Base-by-base conservation (phyloP, 345 rosid species). In the Rhodamnia argentea region DNA sequence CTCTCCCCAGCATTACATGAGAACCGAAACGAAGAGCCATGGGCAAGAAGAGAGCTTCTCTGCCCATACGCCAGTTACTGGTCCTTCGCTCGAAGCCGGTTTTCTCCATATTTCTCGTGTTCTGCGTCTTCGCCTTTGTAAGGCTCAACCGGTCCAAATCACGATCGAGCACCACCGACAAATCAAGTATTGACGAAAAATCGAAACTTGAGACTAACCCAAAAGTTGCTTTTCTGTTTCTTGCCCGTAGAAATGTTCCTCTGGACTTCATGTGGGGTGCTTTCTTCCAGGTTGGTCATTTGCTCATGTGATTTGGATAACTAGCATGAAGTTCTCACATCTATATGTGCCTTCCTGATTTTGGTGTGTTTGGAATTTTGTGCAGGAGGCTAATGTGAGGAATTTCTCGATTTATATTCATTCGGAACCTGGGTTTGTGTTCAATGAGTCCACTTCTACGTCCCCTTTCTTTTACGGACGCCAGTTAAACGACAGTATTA, bases 191-290 rank as follows among this genome's bases (percentile, higher is more conserved):
- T 10, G 26, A 18, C 7, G 81, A 70, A 70, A 70, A 70, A 70
- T 18, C 81, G 10, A 70, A 18, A 32, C 78, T 83, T 29, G 84
- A 56, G 44, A 86, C 89, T 23, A 88, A 86, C 59, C 90, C 90
- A 4, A 90, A 88, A 82, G 27, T 90, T 52, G 89, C 92, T 42
- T 90, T 88, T 76, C 90, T 90, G 55, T 90, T 90, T 42, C 90
- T 90, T 18, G 90, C 78, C 29, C 88, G 90, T 44, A 64, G 53
- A 27, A 44, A 56, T 83, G 83, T 90, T 52, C 92, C 92, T 29
- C 86, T 90, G n/a, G 92, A 90, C 86, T 90, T 90, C 51, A 88
- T 88, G 47, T 90, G 92, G 92, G 84, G 60, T 50, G 42, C 44
- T 82, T 90, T 90, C 87, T 86, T 90, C 83, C 83, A 84, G 89